Conservation (phyloP, 2,329 filamentous ascomycete species). For the Phyllosticta citrichinensis region DNA sequence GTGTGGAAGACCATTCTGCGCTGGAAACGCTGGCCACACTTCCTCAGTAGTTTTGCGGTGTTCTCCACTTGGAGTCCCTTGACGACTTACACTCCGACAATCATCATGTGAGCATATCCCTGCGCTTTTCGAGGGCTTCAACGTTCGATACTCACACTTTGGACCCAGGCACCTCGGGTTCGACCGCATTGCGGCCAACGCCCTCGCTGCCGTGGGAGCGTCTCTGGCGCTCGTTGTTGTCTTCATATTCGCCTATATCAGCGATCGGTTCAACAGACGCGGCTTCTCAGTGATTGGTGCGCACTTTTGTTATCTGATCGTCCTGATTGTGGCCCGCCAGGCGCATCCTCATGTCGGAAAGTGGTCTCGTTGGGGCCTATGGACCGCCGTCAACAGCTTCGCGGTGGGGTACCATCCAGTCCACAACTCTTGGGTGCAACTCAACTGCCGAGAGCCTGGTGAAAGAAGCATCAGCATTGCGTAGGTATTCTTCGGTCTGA, state of each 20-base stretch:
- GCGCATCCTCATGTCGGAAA: constrained; percentile 36
- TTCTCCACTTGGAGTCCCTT: constrained; percentile 45
- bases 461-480: constrained; percentile 43
- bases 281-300: constrained; percentile 37
- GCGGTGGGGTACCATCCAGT: constrained; percentile 46
- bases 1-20: constrained; percentile 38
- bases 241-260: constrained; percentile 40
- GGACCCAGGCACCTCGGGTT: constrained; percentile 31
- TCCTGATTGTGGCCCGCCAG: constrained; percentile 32
- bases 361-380: constrained; percentile 42
- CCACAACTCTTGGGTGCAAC: constrained; percentile 44
- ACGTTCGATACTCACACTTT: background rate
- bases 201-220: constrained; percentile 33
- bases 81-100: constrained; percentile 42
- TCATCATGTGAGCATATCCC: constrained; percentile 18
- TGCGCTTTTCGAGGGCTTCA: background rate
- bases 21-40: constrained; percentile 37
- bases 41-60: constrained; percentile 40
- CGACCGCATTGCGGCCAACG: constrained; percentile 37
- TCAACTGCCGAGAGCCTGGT: constrained; percentile 39
- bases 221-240: constrained; percentile 39
- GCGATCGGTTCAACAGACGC: constrained; percentile 36
- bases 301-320: constrained; percentile 36
- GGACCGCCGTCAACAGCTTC: constrained; percentile 42
- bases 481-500: constrained; percentile 4